phyloP scores from a whole-genome alignment of 345 rosid species.

The Balakata baccata region DNA sequence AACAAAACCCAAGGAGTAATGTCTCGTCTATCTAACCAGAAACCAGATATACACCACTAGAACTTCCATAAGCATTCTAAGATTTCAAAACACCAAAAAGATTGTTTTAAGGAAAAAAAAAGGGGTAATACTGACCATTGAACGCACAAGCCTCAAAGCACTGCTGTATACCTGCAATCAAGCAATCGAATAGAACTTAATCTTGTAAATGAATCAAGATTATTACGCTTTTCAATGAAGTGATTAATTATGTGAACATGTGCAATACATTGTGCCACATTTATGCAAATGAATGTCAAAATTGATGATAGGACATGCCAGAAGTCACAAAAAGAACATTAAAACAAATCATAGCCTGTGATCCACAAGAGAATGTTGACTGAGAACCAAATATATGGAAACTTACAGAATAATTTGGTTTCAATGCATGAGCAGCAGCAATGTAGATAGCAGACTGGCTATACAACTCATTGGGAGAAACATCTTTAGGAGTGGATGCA shows the following conservation, averaged over 20 bases:
- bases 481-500: constrained; percentile 53
- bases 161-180: constrained; percentile 84
- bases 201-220: neutral
- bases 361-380: constrained; percentile 2
- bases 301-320: neutral
- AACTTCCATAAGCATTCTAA: constrained; percentile 1
- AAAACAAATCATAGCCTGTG: neutral
- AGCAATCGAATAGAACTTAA: constrained; percentile 9
- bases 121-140: constrained; percentile 81
- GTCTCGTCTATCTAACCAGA: neutral
- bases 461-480: constrained; percentile 85
- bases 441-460: constrained; percentile 96
- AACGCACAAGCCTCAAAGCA: constrained; percentile 87
- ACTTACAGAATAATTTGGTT: constrained; percentile 88
- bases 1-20: neutral
- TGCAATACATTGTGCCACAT: neutral
- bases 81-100: neutral
- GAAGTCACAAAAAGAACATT: neutral
- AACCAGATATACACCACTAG: neutral
- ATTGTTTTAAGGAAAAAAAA: neutral
- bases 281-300: neutral
- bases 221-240: neutral
- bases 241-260: neutral
- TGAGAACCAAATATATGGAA: neutral
- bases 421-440: constrained; percentile 97